phyloP scores from a whole-genome alignment of 2,329 filamentous ascomycete species.

The Fusarium tricinctum region DNA sequence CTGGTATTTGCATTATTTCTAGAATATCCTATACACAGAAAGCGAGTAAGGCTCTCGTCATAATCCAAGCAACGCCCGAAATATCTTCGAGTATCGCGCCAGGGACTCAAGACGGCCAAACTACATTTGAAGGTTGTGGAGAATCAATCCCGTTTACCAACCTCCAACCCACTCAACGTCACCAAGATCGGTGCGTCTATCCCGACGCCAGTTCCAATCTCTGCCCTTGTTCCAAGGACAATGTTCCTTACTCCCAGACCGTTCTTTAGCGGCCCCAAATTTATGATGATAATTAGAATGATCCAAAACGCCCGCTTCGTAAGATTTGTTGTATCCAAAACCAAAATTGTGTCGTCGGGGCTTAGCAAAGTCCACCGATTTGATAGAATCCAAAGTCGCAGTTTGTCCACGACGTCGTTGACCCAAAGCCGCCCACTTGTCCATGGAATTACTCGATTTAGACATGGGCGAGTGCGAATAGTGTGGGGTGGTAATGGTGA shows the following conservation, averaged over 20 bases:
- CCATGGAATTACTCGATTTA: conserved; percentile 70
- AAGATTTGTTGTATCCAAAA: conserved; percentile 64
- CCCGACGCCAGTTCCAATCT: conserved; percentile 74
- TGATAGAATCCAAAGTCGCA: conserved; percentile 63
- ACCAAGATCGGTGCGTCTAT: conserved; percentile 75
- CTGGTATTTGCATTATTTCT: conserved; percentile 69
- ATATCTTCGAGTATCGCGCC: conserved; percentile 46
- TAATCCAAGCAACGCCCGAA: conserved; percentile 44
- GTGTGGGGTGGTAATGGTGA: conserved; percentile 60
- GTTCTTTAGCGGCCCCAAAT: conserved; percentile 58
- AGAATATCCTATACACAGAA: conserved; percentile 73
- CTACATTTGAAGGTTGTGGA: conserved; percentile 70
- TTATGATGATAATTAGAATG: conserved; percentile 56
- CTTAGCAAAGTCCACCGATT: conserved; percentile 62
- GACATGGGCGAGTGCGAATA: conserved; percentile 77
- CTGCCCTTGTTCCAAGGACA: conserved; percentile 71
- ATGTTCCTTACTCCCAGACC: conserved; percentile 57
- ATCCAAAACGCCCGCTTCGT: conserved; percentile 65
- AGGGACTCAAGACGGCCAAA: conserved; percentile 57
- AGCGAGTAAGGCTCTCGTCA: conserved; percentile 68
- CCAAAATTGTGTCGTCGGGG: conserved; percentile 63
- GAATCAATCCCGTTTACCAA: conserved; percentile 74
- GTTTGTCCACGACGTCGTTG: conserved; percentile 80
- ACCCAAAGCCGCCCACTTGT: conserved; percentile 92
- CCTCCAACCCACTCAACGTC: conserved; percentile 96